Evolutionary conservation across 2,329 filamentous ascomycete genomes (phyloP).

Genomic region (Exophiala mesophila): DNA sequence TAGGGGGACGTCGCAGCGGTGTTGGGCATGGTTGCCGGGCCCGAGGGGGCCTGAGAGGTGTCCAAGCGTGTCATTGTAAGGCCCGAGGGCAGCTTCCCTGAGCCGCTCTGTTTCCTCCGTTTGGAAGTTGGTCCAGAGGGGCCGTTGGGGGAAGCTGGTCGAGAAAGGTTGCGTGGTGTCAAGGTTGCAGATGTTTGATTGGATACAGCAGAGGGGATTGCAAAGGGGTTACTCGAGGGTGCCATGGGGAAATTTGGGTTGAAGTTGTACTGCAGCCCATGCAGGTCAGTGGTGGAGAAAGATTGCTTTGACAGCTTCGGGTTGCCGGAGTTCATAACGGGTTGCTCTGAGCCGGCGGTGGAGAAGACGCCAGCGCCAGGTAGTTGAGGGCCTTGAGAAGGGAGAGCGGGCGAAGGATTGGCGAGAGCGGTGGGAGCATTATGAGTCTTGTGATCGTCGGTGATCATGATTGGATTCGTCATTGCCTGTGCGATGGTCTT

Average conservation of each 20-base stretch:
- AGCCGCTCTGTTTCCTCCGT: constrained; percentile 73
- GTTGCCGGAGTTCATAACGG: constrained; percentile 7
- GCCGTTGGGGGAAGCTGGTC: constrained; percentile 66
- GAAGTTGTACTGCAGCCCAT: constrained; percentile 52
- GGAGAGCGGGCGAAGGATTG: constrained; percentile 33
- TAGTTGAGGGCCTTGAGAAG: constrained; percentile 37
- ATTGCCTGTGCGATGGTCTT: constrained; percentile 78
- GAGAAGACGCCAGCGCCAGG: constrained; percentile 42
- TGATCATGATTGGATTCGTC: constrained; percentile 89
- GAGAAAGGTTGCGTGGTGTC: constrained; percentile 61
- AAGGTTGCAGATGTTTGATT: constrained; percentile 43
- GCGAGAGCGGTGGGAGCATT: constrained; percentile 36
- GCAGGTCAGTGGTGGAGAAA: constrained; percentile 60
- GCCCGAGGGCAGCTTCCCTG: constrained; percentile 64
- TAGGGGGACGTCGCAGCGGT: constrained; percentile 39
- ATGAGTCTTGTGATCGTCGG: constrained; percentile 94
- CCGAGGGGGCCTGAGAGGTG: constrained; percentile 40
- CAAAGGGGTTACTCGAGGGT: constrained; percentile 34
- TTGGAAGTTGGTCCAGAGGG: constrained; percentile 65
- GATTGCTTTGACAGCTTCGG: constrained; percentile 42
- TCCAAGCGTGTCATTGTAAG: constrained; percentile 80
- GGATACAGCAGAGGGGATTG: constrained; percentile 35
- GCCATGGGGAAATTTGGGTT: constrained; percentile 39
- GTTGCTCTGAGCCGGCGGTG: constrained; percentile 15
- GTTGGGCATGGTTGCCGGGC: constrained; percentile 33